Evolutionary conservation across 2,329 filamentous ascomycete genomes (phyloP), one percentile per base, ranked within the genome.

Genomic region (Fusarium solani-melongenae): DNA sequence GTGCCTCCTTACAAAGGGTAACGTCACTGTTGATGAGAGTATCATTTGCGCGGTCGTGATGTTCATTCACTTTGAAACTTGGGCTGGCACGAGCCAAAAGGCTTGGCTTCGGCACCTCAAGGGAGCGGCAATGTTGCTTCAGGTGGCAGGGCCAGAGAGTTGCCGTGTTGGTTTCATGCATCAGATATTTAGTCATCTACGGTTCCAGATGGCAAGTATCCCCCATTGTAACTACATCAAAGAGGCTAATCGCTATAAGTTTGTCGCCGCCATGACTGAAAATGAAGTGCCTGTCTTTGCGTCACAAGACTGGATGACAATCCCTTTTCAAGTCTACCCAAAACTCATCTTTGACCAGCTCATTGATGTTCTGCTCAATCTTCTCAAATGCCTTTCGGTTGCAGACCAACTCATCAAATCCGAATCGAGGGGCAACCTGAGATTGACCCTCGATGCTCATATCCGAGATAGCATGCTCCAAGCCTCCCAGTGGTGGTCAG

Each of bases 61-160:
- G 62, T 58, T 69, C 2, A 44, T 66, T 14, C 66, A 69, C 38
- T 69, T 69, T 51, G 66, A 69, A 38, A 69, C 62, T 7, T 61
- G 56, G 66, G 62, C 57, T 31, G 66, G 62, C 9, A 69, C 67
- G 9, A 69, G 53, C n/a, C 33, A 60, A 11, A 55, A 38, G 2
- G 67, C 67, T 11, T 69, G 67, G 67, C 34, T 69, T 11, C 63
- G 62, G 20, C 67, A 69, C 12, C 29, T 69, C 29, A 69, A 66
- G 36, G 67, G 67, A 5, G 67, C 67, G 7, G 53, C 44, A 0
- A 59, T 51, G 41, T 22, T 69, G 9, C 58, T 69, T 4, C 41
- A 62, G 12, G 41, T 38, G 2, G 58, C 41, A 33, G 67, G 67
- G 15, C 63, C 67, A 1, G 51, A 60, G 14, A 22, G 58, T 7